Percentiles rank a stretch among this genome's conserved stretches.
Evolutionary conservation across 306 rosid genomes (phyloP).

Genomic region (Cotoneaster glaucophyllus): DNA sequence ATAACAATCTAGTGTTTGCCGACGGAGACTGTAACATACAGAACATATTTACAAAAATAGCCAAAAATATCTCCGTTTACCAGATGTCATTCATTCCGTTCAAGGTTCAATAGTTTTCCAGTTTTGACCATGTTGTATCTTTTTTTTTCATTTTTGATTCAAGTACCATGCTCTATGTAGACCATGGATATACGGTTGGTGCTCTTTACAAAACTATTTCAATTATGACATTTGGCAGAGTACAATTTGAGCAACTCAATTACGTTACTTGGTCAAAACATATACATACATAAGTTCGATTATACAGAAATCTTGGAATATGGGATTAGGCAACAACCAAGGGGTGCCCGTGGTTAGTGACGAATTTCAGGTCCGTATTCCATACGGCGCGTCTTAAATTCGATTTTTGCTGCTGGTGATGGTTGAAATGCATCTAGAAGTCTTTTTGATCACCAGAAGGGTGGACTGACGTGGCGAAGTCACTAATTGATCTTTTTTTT

Average conservation of each 20-base stretch:
- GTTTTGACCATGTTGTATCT: not conserved
- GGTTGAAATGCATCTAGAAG: no score
- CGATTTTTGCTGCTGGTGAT: no score
- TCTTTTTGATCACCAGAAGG: no score
- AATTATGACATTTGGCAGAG: not conserved
- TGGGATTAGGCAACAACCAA: not conserved
- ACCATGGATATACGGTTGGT: not conserved
- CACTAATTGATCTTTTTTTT: no score
- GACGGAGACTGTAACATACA: not conserved
- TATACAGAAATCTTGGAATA: not conserved
- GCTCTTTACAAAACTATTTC: not conserved
- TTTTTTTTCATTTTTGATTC: no score
- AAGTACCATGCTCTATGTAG: not conserved
- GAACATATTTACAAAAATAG: no score
- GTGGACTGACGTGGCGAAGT: no score
- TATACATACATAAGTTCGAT: not conserved
- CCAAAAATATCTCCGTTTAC: not conserved
- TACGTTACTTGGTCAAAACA: not conserved
- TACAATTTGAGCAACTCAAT: not conserved
- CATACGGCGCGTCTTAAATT: no score
- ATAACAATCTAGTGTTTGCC: no score
- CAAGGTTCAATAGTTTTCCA: not conserved
- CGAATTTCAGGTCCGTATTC: fast-evolving
- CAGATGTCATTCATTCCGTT: not conserved
- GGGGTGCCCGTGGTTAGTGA: no score